Base-by-base conservation (phyloP, 2,329 filamentous ascomycete species). In the Claviceps cyperi region DNA sequence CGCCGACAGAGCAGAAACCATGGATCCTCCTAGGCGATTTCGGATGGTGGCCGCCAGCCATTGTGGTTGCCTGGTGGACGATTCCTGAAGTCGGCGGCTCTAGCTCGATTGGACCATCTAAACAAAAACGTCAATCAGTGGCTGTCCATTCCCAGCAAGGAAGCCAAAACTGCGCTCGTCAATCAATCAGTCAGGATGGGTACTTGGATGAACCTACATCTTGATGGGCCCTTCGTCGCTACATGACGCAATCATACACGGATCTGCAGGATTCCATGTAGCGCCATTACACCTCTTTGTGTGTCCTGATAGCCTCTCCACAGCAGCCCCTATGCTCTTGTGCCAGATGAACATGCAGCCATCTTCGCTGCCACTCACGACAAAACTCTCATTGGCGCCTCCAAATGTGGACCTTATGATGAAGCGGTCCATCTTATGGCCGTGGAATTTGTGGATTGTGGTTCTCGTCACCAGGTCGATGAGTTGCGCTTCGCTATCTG, bases 311-410 rank as follows among this genome's bases (percentile, higher is more conserved):
- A 97, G 71, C 46, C 78, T 82, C 60, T 89, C 86, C 5, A 98
- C 80, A 1, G 84, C 73, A 5, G 76, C 73, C 5, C 87, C 88
- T 37, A 84, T 87, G 51, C 82, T 83, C 64, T 88, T 92, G 64
- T 95, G 86, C 88, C 90, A 97, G 53, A 98, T 86, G 62, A 88
- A 84, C 41, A 97, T 77, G 50, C 77, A 75, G 2, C 80, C 80
- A 54, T 81, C 78, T 76, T 96, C 89, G 59, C 89, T 95, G 11
- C 92, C 92, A 59, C 86, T 91, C 28, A 94, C 74, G 9, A 97
- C 84, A 64, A 96, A 96, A 62, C 84, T 90, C 68, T 96, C 89
- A 52, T 86, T 83, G 1, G 91, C 90, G 35, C 92, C 92, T 17
- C 92, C 92, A 66, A 96, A 92, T 0, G 75, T 72, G 59, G 83